Evolutionary conservation across 2,329 filamentous ascomycete species (phyloP).

Genomic region (Phoma herbarum): DNA sequence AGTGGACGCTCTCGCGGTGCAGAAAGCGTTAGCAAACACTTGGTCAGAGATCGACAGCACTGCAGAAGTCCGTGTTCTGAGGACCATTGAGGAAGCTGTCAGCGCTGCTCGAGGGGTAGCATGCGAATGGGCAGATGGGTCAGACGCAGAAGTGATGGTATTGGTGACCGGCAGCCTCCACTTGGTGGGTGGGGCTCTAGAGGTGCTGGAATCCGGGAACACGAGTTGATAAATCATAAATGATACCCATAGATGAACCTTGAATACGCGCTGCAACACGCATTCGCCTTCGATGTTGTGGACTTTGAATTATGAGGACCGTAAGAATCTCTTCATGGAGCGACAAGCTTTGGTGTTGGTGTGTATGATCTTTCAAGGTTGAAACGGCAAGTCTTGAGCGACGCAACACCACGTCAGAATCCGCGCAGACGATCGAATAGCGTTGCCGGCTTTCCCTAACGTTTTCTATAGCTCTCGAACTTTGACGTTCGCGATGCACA

Average conservation of each 20-base stretch:
- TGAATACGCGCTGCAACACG: slow-evolving; percentile 33
- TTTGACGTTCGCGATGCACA: slow-evolving; percentile 6
- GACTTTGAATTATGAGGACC: not conserved
- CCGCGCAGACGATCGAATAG: not conserved
- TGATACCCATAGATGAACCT: slow-evolving; percentile 29
- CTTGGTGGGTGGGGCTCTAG: slow-evolving; percentile 80
- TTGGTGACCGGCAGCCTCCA: slow-evolving; percentile 86
- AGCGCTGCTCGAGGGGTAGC: slow-evolving; percentile 59
- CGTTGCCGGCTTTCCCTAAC: slow-evolving; percentile 5
- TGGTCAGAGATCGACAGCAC: slow-evolving; percentile 60
- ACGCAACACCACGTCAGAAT: slow-evolving; percentile 2
- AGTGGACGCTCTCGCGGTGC: slow-evolving; percentile 69
- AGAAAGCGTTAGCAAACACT: slow-evolving; percentile 68
- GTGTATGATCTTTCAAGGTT: not conserved
- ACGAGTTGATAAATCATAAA: slow-evolving; percentile 27
- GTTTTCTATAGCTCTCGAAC: slow-evolving; percentile 1
- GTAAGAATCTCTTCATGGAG: not conserved
- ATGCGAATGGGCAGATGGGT: slow-evolving; percentile 37
- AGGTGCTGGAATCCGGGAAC: slow-evolving; percentile 67
- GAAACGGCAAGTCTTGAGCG: slow-evolving; percentile 1
- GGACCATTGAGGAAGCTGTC: slow-evolving; percentile 76
- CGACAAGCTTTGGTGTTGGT: slow-evolving; percentile 10
- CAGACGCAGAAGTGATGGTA: slow-evolving; percentile 63
- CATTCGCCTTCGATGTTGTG: not conserved
- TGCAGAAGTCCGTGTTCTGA: slow-evolving; percentile 63